Evolutionary conservation across 176 grass and related monocot species (phyloP), one percentile per base, ranked within the genome.

Genomic region (Dactylis glomerata): DNA sequence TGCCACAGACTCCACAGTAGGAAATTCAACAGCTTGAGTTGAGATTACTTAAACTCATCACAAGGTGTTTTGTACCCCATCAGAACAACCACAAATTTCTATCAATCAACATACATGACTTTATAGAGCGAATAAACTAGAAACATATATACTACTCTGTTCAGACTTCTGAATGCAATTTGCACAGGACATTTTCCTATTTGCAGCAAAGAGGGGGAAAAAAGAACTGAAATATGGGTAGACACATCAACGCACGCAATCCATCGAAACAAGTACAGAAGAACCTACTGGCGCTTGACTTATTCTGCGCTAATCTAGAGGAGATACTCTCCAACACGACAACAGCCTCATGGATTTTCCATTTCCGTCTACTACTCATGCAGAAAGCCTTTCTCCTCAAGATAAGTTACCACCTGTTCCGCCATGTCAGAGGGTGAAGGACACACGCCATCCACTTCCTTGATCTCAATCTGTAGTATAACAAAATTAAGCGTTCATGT

Each of bases 341-440:
- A 24, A 10, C 28, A 14, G 74, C 36, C 20, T 55, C 26, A 58
- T 23, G 27, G 44, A 61, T 41, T n/a, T 12, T 38, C 71, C 44
- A 1, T 32, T 28, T 32, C 19, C 8, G 14, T 31, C 83, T 80
- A 94, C 61, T 92, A 94, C 61, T 92, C 87, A 14, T 92, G 81
- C 44, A 99, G 85, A 80, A 96, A 94, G 49, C 96, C 96, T 81
- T 91, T 99, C 24, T 92, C 93, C 74, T 94, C 96, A 34, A 99
- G 91, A 84, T 94, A 99, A 90, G 87, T 72, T 72, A 96, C 88
- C 17, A 99, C 93, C 36, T 92, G 91, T 20, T 88, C 84, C 3
- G 96, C 81, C 96, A 94, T 99, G 73, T 91, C 83, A 24, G 33
- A 85, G 57, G 96, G 91, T 22, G 96, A 86, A 50, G 96, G 93